These are phyloP conservation scores for Juglanconis oblonga DNA, from an alignment of 2,329 filamentous ascomycete genomes.

Conservation along the genomic window DNA sequence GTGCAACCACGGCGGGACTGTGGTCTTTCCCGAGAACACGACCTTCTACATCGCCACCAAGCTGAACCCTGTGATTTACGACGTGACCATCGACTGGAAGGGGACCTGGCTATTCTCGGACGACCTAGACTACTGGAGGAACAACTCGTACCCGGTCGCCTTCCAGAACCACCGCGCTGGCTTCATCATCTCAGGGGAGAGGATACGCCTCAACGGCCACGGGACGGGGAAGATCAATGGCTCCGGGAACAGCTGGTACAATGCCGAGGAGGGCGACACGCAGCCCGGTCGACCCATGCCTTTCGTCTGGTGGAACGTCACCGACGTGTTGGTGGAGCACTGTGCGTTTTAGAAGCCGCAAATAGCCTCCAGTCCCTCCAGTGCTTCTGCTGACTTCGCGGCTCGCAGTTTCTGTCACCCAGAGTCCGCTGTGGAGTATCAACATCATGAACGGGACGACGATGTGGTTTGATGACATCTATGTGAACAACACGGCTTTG, in stretches of 20 bases:
- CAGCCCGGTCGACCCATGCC: conserved; percentile 53
- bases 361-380: background rate
- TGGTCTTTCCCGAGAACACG: conserved; percentile 48
- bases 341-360: conserved; percentile 24
- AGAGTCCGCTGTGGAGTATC: conserved; percentile 51
- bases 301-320: conserved; percentile 57
- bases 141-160: conserved; percentile 48
- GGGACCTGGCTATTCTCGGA: conserved; percentile 51
- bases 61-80: conserved; percentile 46
- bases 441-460: conserved; percentile 58
- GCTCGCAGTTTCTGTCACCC: conserved; percentile 39
- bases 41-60: conserved; percentile 49
- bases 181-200: conserved; percentile 47
- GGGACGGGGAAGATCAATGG: conserved; percentile 52
- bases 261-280: conserved; percentile 41
- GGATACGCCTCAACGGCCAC: conserved; percentile 50
- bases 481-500: conserved; percentile 47
- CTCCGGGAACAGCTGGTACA: conserved; percentile 54
- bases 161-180: conserved; percentile 56
- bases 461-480: conserved; percentile 49
- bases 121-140: conserved; percentile 52
- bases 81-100: conserved; percentile 50
- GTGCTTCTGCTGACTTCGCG: background rate
- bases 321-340: conserved; percentile 49
- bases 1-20: conserved; percentile 29